Base-by-base conservation (phyloP, 2,329 filamentous ascomycete genomes). In the Coniella vitis region DNA sequence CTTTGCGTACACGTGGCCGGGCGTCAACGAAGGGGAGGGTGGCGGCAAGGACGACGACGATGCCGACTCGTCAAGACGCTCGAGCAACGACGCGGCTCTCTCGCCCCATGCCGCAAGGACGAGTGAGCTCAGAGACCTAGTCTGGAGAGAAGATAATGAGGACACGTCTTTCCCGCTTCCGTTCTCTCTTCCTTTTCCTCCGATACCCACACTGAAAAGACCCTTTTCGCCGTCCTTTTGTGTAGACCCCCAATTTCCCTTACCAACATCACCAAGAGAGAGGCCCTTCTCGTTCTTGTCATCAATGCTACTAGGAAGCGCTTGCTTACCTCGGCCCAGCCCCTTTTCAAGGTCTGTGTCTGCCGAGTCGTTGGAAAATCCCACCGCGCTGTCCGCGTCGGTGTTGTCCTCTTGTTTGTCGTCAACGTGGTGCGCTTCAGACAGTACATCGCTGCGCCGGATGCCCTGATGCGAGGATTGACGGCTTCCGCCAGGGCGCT, bases 281-380 rank as follows among this genome's bases (percentile, higher is more conserved):
- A 4, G 43, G 9, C 14, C 38, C 4, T 10, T n/a, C 14, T 19
- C 25, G 12, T n/a, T n/a, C 16, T 19, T 38, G 29, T 14, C 38
- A 12, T 38, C 34, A 29, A 7, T 17, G n/a, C 10, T 14, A 8
- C 4, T 16, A n/a, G 25, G 31, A 38, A 49, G 4, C 14, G 32
- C 34, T 25, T 47, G 40, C 25, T 45, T 51, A 38, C 45, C 39
- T 37, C 29, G 32, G 38, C 38, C 38, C 17, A 51, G 48, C 29
- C 52, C 52, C 43, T 52, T 29, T n/a, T 54, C 52, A 10, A 56
- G 47, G 47, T 54, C 52, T 22, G 43, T 37, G 17, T 29, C 38
- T 37, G 53, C 44, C 46, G 38, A 43, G 41, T 43, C 19, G 7
- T 48, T 17, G 7, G n/a, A n/a, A n/a, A n/a, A n/a, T n/a, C n/a